Evolutionary conservation across 352 stramenopile genomes (phyloP).

Genomic region (Phytophthora rubi): DNA sequence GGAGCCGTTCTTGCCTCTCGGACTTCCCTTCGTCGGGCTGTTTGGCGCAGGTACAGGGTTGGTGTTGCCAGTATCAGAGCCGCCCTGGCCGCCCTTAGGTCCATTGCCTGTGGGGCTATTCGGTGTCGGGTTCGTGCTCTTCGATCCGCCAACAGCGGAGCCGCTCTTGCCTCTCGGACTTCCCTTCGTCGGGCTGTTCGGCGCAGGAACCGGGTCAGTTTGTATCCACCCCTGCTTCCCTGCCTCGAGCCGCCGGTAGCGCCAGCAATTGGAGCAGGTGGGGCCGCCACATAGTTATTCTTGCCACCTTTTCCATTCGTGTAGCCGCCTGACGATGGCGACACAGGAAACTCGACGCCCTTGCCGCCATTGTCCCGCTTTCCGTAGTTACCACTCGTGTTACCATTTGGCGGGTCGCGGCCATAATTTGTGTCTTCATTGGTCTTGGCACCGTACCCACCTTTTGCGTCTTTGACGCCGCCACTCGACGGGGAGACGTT

Average conservation of each 20-base stretch:
- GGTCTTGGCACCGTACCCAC: neutral
- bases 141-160: too few relatives aligned
- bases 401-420: neutral
- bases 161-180: too few relatives aligned
- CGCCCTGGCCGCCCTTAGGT: too few relatives aligned
- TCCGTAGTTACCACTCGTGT: neutral
- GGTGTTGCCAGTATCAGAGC: too few relatives aligned
- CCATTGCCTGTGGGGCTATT: too few relatives aligned
- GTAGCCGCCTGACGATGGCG: slow-evolving; percentile 14
- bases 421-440: neutral
- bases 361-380: slow-evolving; percentile 18
- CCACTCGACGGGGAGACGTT: neutral
- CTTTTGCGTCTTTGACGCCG: neutral
- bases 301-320: slow-evolving; percentile 9
- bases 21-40: slow-evolving; percentile 2
- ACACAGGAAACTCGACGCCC: slow-evolving; percentile 8
- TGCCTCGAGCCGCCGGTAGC: slow-evolving; percentile 8
- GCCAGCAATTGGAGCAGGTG: slow-evolving; percentile 11
- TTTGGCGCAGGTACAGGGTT: too few relatives aligned
- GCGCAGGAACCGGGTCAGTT: neutral
- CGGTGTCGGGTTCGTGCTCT: too few relatives aligned
- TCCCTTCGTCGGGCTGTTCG: too few relatives aligned
- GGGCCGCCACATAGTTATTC: neutral
- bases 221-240: slow-evolving; percentile 5
- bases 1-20: slow-evolving; percentile 6